Evolutionary conservation across 1,284 basidiomycete genomes (phyloP), one percentile per base, ranked within the genome.

Genomic region (Apiotrichum domesticum): DNA sequence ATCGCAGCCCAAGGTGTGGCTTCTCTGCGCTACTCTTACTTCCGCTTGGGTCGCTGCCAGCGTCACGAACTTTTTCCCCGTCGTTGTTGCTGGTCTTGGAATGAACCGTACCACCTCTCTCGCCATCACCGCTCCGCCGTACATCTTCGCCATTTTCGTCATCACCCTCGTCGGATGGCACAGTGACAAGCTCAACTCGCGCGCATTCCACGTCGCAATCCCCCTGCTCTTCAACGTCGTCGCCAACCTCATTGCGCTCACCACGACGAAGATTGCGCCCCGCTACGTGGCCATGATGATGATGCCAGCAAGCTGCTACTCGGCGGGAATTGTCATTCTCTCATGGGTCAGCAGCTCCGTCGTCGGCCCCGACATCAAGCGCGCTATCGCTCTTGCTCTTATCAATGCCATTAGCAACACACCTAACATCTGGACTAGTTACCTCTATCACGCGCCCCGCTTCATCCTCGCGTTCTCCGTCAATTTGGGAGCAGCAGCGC

Each of bases 111-210:
- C 64, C n/a, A 69, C 66, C 44, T 72, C 73, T 1, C 65, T 76
- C 10, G 63, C 73, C 7, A 66, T 78, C 41, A 75, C 72, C 10
- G 74, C 73, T 1, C 76, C 76, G n/a, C 74, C 75, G 6, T 76
- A 74, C 59, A 51, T 57, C 44, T 56, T 70, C 43, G 70, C 67
- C 60, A 47, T 48, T 1, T 52, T 65, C 33, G 63, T 65, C 34
- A 51, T 68, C 14, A 21, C 58, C 37, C 46, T 73, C 56, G 70
- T 69, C 61, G 73, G 73, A 9, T 66, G 62, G 64, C 66, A 68
- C 60, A 68, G 65, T 3, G 73, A 74, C 64, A 66, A 68, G 56
- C 68, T 61, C 56, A 63, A 65, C 32, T 66, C 71, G 48, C 66
- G 71, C n/a, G 15, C 52, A 43, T 53, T 33, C 39, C 59, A 64